Evolutionary conservation across 1,139 yeast genomes (phyloP).

Genomic region (Hansenula sp.): DNA sequence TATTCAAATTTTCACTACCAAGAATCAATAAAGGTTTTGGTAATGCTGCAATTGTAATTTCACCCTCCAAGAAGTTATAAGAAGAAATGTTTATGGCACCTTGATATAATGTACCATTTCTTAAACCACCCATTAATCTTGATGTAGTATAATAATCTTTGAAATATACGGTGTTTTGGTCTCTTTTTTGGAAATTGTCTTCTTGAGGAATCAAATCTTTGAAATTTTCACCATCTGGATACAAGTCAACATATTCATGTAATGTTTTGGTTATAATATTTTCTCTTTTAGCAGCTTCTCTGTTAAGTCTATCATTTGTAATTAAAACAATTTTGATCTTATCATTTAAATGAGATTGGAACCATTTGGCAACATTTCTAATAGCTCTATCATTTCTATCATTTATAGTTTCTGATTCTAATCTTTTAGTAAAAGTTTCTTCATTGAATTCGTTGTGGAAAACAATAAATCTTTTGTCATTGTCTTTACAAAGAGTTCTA

Average conservation of each 20-base stretch:
- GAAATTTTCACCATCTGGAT: constrained; percentile 73
- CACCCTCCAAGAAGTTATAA: constrained; percentile 86
- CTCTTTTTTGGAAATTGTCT: constrained; percentile 27
- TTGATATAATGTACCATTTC: constrained; percentile 82
- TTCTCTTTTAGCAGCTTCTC: constrained; percentile 50
- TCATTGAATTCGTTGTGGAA: constrained; percentile 90
- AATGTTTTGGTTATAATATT: constrained; percentile 55
- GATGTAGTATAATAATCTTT: constrained; percentile 80
- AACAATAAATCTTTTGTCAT: constrained; percentile 81
- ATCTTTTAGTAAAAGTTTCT: constrained; percentile 62
- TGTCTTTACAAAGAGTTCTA: constrained; percentile 70
- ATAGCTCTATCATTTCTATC: constrained; percentile 93
- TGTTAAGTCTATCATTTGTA: constrained; percentile 73
- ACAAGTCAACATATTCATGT: constrained; percentile 59
- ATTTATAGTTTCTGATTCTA: constrained; percentile 67
- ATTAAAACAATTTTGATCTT: constrained; percentile 56
- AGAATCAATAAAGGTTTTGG: constrained; percentile 77
- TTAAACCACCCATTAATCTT: constrained; percentile 84
- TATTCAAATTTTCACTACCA: constrained; percentile 81
- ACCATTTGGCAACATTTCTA: constrained; percentile 72
- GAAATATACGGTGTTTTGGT: constrained; percentile 52
- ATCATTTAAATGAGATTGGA: constrained; percentile 53
- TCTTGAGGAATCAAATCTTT: constrained; percentile 74
- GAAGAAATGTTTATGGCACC: constrained; percentile 79
- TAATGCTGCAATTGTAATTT: constrained; percentile 67